These are phyloP conservation scores for Brassica rapa DNA, from an alignment of 345 rosid genomes.

Conservation along the genomic window DNA sequence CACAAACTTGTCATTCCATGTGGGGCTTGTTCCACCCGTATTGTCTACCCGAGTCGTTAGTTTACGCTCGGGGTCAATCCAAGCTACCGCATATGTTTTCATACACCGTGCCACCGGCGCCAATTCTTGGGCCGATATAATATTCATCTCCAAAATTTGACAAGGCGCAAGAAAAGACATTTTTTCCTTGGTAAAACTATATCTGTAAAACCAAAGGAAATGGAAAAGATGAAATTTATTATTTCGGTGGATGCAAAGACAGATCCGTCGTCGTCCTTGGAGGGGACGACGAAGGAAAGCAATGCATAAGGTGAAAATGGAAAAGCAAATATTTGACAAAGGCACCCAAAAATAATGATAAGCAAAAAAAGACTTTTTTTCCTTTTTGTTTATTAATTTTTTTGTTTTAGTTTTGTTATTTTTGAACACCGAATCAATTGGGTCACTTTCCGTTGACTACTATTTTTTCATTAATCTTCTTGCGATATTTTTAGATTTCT, in stretches of 20 bases:
- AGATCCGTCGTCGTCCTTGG: conserved; percentile 42
- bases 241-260: neutral
- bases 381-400: conserved; percentile 7
- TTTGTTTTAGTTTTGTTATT: conserved; percentile 36
- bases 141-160: conserved; percentile 72
- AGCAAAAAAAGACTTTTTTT: conserved; percentile 1
- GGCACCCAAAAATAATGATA: conserved; percentile 25
- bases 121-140: conserved; percentile 83
- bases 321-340: conserved; percentile 13
- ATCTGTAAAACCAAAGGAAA: neutral
- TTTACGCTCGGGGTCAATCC: neutral
- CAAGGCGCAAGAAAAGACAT: conserved; percentile 54
- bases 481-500: conserved; percentile 24
- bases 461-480: conserved; percentile 26
- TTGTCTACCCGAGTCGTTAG: neutral
- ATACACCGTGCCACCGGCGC: conserved; percentile 58
- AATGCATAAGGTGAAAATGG: conserved; percentile 37
- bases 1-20: conserved; percentile 21
- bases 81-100: conserved; percentile 28
- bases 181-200: neutral
- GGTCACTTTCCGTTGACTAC: conserved; percentile 33
- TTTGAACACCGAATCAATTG: conserved; percentile 38
- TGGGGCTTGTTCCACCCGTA: neutral
- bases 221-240: neutral
- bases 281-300: conserved; percentile 42